Base-by-base conservation (phyloP, 768 basidiomycete species). In the Hericium coralloides region DNA sequence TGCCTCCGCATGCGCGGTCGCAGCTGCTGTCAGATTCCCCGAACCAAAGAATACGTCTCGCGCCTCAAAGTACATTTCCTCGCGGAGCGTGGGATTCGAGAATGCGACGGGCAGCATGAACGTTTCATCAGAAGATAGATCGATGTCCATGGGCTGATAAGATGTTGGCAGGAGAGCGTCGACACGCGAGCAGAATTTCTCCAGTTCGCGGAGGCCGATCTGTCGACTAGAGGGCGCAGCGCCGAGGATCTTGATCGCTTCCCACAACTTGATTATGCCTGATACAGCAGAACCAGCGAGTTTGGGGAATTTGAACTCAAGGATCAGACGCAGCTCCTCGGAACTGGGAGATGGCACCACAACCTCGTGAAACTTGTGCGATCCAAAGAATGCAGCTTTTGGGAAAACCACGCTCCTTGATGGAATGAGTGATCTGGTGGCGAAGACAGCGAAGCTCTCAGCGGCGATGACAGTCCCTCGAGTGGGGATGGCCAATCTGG, bases 41-140 rank as follows among this genome's bases (percentile, higher is more conserved):
- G 83, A 78, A 38, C 92, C 91, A 61, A 97, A 92, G 73, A 99
- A 98, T 22, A 95, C 82, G 67, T 98, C 97, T 18, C 87, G 79
- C 0, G 91, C 90, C 66, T 94, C 90, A 43, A 92, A 74, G 64
- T 86, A 94, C 31, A 98, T 82, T 53, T 94, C 92, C 69, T 98
- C 95, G 43, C 93, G 84, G 2, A 95, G 66, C 0, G 79, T 71
- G 4, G 87, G 82, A 65, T 92, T 91, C 4, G 86, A 74, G 63
- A 92, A 83, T 48, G 86, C 64, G 14, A 70, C 64, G 12, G 73
- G 66, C 7, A 85, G 66, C 2, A 73, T 49, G n/a, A 59, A 25
- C 9, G 23, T 10, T 25, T 15, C 26, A 9, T 63, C 60, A 9
- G 58, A 43, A 2, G 69, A 69, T 20, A 56, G 58, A 52, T 73